A percentile compares a stretch with the other conserved stretches of the same genome.
Conservation (phyloP, 441 rosid genomes). For the Breynia disticha region DNA sequence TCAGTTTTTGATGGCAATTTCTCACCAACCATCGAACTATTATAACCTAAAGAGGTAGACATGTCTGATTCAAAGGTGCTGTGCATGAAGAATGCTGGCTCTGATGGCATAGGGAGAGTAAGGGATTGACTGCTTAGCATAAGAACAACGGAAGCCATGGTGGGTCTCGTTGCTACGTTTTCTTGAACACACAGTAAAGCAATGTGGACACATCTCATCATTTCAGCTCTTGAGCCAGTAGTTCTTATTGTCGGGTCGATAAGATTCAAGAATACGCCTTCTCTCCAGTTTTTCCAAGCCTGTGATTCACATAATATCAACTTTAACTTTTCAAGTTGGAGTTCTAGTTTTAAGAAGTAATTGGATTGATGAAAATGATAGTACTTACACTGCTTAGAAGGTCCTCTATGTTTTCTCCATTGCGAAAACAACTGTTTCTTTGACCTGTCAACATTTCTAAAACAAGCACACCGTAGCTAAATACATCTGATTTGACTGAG, state of each 20-base stretch:
- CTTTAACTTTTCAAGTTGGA: no score
- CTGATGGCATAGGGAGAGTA: conserved; percentile 15
- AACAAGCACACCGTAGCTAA: conserved; percentile 26
- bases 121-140: conserved; percentile 17
- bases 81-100: conserved; percentile 18
- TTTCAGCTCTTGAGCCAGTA: conserved; percentile 12
- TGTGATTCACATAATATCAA: background rate
- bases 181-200: conserved; percentile 37
- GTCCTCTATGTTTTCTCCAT: conserved; percentile 1
- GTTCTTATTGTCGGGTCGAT: conserved; percentile 15
- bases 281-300: conserved; percentile 29
- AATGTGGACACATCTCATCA: conserved; percentile 29
- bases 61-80: background rate
- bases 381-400: conserved; percentile 19
- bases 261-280: conserved; percentile 14
- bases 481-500: conserved; percentile 35
- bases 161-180: conserved; percentile 28
- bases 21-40: background rate
- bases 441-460: conserved; percentile 22
- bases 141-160: conserved; percentile 26
- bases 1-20: background rate
- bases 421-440: conserved; percentile 4
- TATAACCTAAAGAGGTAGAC: conserved; percentile 1
- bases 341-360: background rate
- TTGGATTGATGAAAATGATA: background rate